These are phyloP conservation scores for Solanum tacnaense DNA, from an alignment of 257 asterid genomes.

Conservation along the genomic window DNA sequence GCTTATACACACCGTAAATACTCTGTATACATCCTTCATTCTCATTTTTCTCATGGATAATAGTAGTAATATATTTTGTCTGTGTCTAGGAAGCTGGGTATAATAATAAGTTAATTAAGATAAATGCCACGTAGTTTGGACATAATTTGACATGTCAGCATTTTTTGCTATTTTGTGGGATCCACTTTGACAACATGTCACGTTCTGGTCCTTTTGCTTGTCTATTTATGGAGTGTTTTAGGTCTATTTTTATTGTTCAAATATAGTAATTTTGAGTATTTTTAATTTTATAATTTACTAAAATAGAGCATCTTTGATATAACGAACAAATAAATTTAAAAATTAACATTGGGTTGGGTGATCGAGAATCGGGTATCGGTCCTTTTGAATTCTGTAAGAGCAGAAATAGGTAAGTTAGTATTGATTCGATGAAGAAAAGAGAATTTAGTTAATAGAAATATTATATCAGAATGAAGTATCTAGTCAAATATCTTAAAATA, in stretches of 20 bases:
- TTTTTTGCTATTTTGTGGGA: not conserved
- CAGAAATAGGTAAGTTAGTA: too few relatives aligned
- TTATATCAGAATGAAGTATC: too few relatives aligned
- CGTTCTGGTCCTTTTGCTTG: not conserved
- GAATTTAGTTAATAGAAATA: too few relatives aligned
- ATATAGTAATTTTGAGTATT: too few relatives aligned
- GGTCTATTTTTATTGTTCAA: not conserved
- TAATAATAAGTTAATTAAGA: not conserved
- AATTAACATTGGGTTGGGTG: not conserved
- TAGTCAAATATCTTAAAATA: too few relatives aligned
- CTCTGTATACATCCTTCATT: too few relatives aligned
- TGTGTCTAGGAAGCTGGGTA: not conserved
- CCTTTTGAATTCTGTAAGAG: rapidly evolving
- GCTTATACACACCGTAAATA: too few relatives aligned
- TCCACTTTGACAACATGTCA: not conserved
- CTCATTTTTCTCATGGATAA: not conserved
- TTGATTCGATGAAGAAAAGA: too few relatives aligned
- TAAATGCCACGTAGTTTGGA: not conserved
- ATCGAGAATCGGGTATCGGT: too few relatives aligned
- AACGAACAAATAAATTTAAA: too few relatives aligned
- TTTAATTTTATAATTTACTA: too few relatives aligned
- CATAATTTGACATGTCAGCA: not conserved
- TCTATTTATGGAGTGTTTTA: not conserved
- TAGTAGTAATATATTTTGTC: not conserved
- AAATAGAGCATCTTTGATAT: too few relatives aligned